Base-by-base conservation (phyloP, 2,329 filamentous ascomycete genomes). In the Aspergillus sp. region DNA sequence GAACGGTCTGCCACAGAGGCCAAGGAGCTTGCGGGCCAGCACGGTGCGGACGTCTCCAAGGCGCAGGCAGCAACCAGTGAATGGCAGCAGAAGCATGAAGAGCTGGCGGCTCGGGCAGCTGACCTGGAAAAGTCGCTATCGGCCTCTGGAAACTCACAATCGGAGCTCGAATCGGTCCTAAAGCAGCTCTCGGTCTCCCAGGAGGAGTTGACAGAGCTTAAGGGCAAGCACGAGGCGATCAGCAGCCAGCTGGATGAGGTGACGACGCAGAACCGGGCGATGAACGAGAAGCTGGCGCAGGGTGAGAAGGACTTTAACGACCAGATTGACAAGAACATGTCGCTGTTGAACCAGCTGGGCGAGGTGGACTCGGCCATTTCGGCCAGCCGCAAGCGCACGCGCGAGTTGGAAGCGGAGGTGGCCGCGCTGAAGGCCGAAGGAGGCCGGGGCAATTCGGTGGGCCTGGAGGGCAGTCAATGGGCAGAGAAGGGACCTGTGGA, bases 41-140 rank as follows among this genome's bases (percentile, higher is more conserved):
- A 76, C 59, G 76, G 78, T 51, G 77, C 80, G 50, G 81, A 82
- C 52, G 77, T 83, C 60, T 74, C 78, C 55, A 78, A 77, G 65
- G 68, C 77, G 49, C 63, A 73, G 46, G 62, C 71, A 39, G 78
- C 81, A 55, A 78, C 79, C 50, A 74, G 73, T 54, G 74, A 81
- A 46, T 78, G 83, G 56, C 81, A 83, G 51, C 56, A 71, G 61
- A 72, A 74, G 36, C 68, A 70, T 57, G 63, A 73, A 56, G 65
- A 68, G n/a, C 55, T 76, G 62, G 57, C 67, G 69, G 60, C 75
- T 68, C 87, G 88, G 59, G 81, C 96, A 52, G 91, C 96, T 57
- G 90, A 92, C 31, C 95, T 96, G 73, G 92, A 93, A 58, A 84
- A 90, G 68, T 91, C 92, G 36, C 80, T 96, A 61, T 89, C 89